phyloP scores from a whole-genome alignment of 2,329 filamentous ascomycete genomes.

The Diaporthe citri region DNA sequence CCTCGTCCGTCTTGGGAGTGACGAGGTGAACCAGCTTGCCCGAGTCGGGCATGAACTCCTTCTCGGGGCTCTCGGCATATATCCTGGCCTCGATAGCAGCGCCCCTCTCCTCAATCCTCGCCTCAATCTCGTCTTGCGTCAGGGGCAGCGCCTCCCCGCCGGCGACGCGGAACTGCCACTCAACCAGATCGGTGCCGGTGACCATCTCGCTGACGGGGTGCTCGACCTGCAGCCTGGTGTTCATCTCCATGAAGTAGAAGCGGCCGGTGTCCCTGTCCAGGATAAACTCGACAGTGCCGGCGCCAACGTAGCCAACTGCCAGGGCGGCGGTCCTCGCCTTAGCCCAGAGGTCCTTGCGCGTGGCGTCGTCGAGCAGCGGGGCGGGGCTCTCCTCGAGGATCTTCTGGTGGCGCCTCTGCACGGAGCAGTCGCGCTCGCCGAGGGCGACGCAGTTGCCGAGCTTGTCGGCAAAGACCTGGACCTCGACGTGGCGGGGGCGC shows the following conservation, averaged over 20 bases:
- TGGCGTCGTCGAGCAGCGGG: constrained; percentile 71
- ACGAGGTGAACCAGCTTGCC: constrained; percentile 87
- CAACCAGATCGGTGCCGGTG: constrained; percentile 81
- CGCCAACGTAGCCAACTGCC: constrained; percentile 88
- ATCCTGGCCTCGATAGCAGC: constrained; percentile 96
- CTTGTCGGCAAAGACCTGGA: constrained; percentile 90
- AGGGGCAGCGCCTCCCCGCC: constrained; percentile 69
- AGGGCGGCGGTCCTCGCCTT: constrained; percentile 75
- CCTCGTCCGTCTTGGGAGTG: constrained; percentile 76
- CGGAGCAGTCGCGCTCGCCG: constrained; percentile 88
- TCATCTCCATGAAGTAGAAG: constrained; percentile 88
- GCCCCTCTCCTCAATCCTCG: constrained; percentile 78
- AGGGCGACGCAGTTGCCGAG: constrained; percentile 84
- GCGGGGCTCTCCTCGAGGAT: constrained; percentile 91
- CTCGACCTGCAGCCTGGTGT: constrained; percentile 93
- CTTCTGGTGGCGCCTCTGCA: constrained; percentile 91
- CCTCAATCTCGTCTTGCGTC: constrained; percentile 75
- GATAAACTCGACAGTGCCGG: constrained; percentile 91
- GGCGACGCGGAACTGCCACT: constrained; percentile 91
- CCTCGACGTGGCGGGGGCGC: constrained; percentile 86
- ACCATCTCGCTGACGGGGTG: constrained; percentile 88
- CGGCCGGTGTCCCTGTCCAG: constrained; percentile 84
- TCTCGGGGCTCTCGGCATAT: constrained; percentile 94
- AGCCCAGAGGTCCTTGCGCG: constrained; percentile 73
- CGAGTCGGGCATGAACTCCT: constrained; percentile 93